Evolutionary conservation across 2,329 filamentous ascomycete genomes (phyloP).

Genomic region (Periconia sp.): DNA sequence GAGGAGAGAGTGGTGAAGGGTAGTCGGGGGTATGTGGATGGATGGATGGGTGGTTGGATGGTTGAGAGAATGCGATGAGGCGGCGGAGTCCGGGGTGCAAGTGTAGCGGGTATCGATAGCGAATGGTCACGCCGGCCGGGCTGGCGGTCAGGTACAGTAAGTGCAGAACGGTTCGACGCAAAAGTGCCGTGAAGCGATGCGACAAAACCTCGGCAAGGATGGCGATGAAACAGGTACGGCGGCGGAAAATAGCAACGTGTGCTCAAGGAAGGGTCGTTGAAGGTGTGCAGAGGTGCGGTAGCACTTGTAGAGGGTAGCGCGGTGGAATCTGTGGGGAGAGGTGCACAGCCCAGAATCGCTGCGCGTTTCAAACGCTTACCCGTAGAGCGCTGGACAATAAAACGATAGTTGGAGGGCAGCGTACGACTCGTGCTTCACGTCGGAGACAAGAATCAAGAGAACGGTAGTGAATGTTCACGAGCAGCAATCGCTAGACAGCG

Average conservation of each 20-base stretch:
- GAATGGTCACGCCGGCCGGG: not conserved
- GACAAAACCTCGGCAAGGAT: not conserved
- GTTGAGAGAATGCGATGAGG: not conserved
- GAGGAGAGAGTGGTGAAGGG: not conserved
- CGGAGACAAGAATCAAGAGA: too few relatives aligned
- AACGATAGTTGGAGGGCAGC: too few relatives aligned
- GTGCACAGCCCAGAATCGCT: conserved; percentile 21
- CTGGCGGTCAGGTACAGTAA: not conserved
- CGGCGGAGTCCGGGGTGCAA: not conserved
- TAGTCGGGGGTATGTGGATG: not conserved
- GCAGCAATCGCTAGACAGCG: too few relatives aligned
- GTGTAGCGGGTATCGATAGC: not conserved
- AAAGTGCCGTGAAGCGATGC: not conserved
- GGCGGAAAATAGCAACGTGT: not conserved
- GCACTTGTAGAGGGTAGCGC: not conserved
- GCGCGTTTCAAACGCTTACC: conserved; percentile 37
- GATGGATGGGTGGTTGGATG: not conserved
- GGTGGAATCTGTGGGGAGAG: not conserved
- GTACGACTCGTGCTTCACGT: too few relatives aligned
- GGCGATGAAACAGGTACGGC: not conserved
- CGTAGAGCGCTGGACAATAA: not conserved
- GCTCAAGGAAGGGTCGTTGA: not conserved
- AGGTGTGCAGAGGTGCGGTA: too few relatives aligned
- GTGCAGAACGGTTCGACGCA: not conserved
- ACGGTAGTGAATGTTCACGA: too few relatives aligned